These are phyloP conservation scores for Turnera subulata DNA, from an alignment of 345 rosid genomes.

Conservation along the genomic window DNA sequence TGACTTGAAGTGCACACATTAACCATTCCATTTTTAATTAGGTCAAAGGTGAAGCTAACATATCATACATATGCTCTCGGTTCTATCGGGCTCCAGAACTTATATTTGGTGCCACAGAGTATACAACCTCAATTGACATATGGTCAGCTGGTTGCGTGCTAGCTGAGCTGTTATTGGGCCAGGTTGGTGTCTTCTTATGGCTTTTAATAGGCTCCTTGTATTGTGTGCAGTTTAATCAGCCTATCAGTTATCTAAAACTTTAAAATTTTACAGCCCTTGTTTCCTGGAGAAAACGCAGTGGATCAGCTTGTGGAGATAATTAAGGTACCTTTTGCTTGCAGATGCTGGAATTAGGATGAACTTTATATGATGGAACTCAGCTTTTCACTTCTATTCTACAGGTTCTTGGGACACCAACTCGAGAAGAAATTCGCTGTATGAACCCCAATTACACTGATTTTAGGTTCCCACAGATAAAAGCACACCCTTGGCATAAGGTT, in stretches of 20 bases:
- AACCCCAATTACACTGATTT: conserved; percentile 35
- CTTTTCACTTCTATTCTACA: neutral
- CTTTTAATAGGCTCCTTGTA: neutral
- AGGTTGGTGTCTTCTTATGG: conserved; percentile 11
- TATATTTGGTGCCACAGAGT: conserved; percentile 32
- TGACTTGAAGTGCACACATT: neutral
- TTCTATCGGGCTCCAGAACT: conserved; percentile 38
- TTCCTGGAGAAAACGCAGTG: conserved; percentile 36
- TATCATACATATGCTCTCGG: conserved; percentile 32
- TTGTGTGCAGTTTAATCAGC: neutral
- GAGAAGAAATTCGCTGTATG: conserved; percentile 39
- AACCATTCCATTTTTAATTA: conserved; percentile 11
- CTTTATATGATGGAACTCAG: neutral
- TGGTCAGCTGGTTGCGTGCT: conserved; percentile 39
- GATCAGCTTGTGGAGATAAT: conserved; percentile 37
- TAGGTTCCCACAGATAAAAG: conserved; percentile 35
- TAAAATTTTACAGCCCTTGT: conserved; percentile 22
- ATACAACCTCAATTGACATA: conserved; percentile 33
- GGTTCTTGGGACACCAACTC: conserved; percentile 37
- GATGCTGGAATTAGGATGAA: neutral
- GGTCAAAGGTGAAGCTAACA: conserved; percentile 32
- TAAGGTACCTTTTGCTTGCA: conserved; percentile 16
- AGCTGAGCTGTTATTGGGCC: conserved; percentile 35
- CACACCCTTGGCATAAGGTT: conserved; percentile 39
- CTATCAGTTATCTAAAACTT: neutral